Percentiles rank a stretch among this genome's conserved stretches.
phyloP scores from a whole-genome alignment of 805 yeast genomes.

The Jamesozyma hellenica region DNA sequence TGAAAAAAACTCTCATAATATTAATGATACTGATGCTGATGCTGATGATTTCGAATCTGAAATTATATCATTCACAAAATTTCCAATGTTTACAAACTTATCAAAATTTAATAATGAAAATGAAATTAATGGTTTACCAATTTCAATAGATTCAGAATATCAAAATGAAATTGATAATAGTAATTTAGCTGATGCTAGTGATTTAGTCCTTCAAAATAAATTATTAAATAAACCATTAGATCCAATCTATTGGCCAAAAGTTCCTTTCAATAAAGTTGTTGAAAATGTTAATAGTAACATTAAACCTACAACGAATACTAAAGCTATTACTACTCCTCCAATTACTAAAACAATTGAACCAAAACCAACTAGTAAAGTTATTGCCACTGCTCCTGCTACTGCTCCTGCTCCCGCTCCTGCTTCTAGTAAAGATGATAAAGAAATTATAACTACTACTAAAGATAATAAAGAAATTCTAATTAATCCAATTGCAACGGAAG shows the following conservation, averaged over 20 bases:
- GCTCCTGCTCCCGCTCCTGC: background rate
- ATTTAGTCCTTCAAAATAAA: conserved; percentile 2
- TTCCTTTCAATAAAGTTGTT: conserved; percentile 1
- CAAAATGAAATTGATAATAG: conserved; percentile 1
- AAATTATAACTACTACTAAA: too few species aligned
- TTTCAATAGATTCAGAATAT: background rate
- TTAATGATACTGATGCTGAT: background rate
- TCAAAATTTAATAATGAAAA: background rate
- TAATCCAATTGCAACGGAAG: conserved; percentile 22
- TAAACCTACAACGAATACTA: background rate
- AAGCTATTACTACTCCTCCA: background rate
- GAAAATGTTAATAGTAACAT: too few species aligned
- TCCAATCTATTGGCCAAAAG: conserved; percentile 10
- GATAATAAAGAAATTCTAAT: background rate
- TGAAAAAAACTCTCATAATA: background rate
- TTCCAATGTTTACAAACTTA: conserved; percentile 5
- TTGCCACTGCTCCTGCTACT: background rate
- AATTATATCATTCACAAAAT: background rate
- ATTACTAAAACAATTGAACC: too few species aligned
- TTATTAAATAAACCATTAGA: conserved; percentile 10
- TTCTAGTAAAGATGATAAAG: background rate
- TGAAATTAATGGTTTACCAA: background rate
- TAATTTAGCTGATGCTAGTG: conserved; percentile 6
- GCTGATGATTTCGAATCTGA: background rate
- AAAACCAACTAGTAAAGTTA: too few species aligned